Conservation (phyloP, 2,329 filamentous ascomycete species). For the Diaporthe destruens region DNA sequence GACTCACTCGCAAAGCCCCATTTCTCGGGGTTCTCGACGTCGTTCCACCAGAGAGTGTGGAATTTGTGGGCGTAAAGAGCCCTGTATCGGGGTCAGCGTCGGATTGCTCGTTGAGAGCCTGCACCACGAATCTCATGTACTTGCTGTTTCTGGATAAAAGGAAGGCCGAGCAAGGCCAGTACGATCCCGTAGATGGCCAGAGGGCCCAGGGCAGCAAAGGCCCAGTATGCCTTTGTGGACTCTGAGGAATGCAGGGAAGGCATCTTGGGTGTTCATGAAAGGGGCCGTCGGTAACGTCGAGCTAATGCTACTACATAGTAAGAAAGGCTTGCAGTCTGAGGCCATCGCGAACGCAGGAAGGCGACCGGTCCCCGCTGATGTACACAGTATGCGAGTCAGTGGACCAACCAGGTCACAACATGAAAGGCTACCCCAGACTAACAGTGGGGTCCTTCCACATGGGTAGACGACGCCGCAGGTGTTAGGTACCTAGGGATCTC, state of each 20-base stretch:
- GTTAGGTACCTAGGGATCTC: too few species aligned
- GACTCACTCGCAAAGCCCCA: conserved; percentile 86
- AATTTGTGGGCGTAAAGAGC: conserved; percentile 87
- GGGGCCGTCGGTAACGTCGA: not conserved
- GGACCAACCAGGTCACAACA: too few species aligned
- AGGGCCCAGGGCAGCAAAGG: conserved; percentile 63
- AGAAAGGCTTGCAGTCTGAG: too few species aligned
- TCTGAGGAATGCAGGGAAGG: conserved; percentile 31
- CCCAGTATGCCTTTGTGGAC: conserved; percentile 62
- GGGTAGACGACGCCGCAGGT: too few species aligned
- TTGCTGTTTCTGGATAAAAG: conserved; percentile 85
- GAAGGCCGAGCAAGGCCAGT: conserved; percentile 74
- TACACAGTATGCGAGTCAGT: too few species aligned
- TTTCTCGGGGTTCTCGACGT: conserved; percentile 80
- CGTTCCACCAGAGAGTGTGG: conserved; percentile 77
- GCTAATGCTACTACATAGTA: too few species aligned
- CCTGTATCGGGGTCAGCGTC: conserved; percentile 59
- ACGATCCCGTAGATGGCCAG: conserved; percentile 76
- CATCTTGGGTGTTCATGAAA: conserved; percentile 16
- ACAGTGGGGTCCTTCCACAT: not conserved
- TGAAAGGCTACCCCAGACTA: not conserved
- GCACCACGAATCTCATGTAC: conserved; percentile 47
- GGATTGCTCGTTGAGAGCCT: not conserved
- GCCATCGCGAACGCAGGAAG: conserved; percentile 7
- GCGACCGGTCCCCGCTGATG: not conserved